Evolutionary conservation across 768 basidiomycete species (phyloP), one percentile per base, ranked within the genome.

Genomic region (Russula foetens): DNA sequence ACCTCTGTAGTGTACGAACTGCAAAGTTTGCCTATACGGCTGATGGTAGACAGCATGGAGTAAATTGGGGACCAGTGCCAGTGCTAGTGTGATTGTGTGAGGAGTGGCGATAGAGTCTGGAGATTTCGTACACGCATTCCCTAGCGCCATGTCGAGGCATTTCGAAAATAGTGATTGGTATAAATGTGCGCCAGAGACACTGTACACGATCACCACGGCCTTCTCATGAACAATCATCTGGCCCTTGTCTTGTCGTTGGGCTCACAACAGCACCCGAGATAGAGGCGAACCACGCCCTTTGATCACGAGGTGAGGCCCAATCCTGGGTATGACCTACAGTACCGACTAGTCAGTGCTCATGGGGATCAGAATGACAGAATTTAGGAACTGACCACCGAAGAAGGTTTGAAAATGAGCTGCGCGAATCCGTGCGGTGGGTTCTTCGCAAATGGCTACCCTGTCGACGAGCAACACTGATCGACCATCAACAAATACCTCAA

Each of bases 281-380:
- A 64, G 82, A 82, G 19, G 82, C 75, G 68, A 84, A 84, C 77
- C 78, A 85, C 12, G 81, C 80, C 26, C 71, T 69, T 67, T 85
- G 84, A 60, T 83, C 81, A 57, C 79, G 78, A 0, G 83, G 79
- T 0, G 81, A 81, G 7, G 82, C 83, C 85, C 85, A 89, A 11
- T 83, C 80, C 1, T 73, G 60, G 7, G 74, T 74, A 63, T 80
- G 74, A 8, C 84, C 85, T 83, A 62, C 14, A 53, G 38, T 7
- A 38, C 14, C 14, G 7, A 38, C 38, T 29, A 63, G 79, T 89
- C 88, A 43, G n/a, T 38, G 14, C 19, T n/a, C 19, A 8, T 43
- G n/a, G n/a, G n/a, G 41, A 19, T 4, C 41, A 43, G 41, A 21
- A 43, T 17, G n/a, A 43, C 41, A 19, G n/a, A 3, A 15, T n/a